Evolutionary conservation across 2,329 filamentous ascomycete species (phyloP), one percentile per base, ranked within the genome.

Genomic region (Byssochlamys sp.): DNA sequence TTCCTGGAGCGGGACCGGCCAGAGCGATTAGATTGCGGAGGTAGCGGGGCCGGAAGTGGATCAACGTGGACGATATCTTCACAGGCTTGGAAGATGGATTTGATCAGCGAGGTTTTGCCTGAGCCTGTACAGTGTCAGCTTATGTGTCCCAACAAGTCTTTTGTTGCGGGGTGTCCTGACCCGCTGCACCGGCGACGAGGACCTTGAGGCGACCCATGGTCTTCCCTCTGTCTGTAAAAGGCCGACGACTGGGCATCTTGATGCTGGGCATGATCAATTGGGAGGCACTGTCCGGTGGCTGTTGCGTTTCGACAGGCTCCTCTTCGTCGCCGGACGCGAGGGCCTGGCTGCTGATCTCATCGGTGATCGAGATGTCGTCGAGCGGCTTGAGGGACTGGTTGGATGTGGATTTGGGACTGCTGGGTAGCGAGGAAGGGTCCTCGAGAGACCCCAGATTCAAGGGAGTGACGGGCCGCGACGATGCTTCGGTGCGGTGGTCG

Each of bases 181-280:
- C 89, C 67, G 84, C 81, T 67, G 85, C 83, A 29, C 94, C 94
- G 55, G 90, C 88, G 57, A 97, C 79, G 62, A 97, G 78, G n/a
- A 97, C 78, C 75, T 95, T 97, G 56, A 97, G 78, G 65, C 90
- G 86, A 1, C 92, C 92, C 70, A 97, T 82, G 33, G 81, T 81
- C 75, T 88, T 92, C 14, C 94, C 94, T 52, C 83, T 82, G n/a
- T 88, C 84, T 0, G 94, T 96, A 71, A 97, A 97, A 0, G 91
- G 91, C 55, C 91, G 82, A 54, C 94, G 85, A 60, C 84, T 88
- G 2, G 94, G 92, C 83, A 99, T 94, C 60, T 84, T 86, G 66
- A 99, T 87, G 68, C 91, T 96, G 4, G 94, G 94, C 94, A 99
- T 99, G 59, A 99, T 89, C n/a, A 99, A 81, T 72, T 97, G 91